These are phyloP conservation scores for Penicillium sp. DNA, from an alignment of 2,329 filamentous ascomycete species.

Conservation along the genomic window DNA sequence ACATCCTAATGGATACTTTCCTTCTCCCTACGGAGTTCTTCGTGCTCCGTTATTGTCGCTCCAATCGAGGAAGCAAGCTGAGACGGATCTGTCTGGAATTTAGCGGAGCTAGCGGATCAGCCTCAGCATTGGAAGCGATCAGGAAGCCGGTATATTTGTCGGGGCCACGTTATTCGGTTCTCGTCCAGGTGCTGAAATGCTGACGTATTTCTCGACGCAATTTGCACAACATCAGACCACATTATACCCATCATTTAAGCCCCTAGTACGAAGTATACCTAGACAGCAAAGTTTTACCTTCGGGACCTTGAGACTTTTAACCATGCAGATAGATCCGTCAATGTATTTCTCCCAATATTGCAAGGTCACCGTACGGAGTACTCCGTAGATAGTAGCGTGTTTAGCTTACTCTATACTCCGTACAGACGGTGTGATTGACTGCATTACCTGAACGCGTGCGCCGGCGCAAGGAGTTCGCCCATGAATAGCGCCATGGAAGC, in stretches of 20 bases:
- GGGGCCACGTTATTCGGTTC: slow-evolving; percentile 5
- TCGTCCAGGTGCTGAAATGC: not conserved
- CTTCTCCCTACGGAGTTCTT: not conserved
- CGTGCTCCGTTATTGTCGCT: not conserved
- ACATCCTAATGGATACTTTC: not conserved
- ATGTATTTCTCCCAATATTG: no score
- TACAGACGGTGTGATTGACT: slow-evolving; percentile 1
- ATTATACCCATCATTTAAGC: not conserved
- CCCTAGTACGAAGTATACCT: not conserved
- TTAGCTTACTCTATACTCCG: not conserved
- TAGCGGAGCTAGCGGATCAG: not conserved
- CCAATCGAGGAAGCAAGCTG: not conserved
- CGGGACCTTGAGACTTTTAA: no score
- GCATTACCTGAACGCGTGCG: not conserved
- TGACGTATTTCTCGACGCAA: not conserved
- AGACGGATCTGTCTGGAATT: slow-evolving; percentile 4
- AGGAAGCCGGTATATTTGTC: not conserved
- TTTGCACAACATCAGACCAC: not conserved
- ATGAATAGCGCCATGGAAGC: not conserved
- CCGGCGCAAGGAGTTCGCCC: not conserved
- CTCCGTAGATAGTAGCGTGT: no score
- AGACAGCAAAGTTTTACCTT: no score
- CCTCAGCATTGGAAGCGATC: not conserved
- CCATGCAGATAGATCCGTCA: no score
- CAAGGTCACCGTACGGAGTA: no score